A percentile compares a stretch with the other conserved stretches of the same genome.
Evolutionary conservation across 2,329 filamentous ascomycete species (phyloP).

Genomic region (Fusarium guadeloupense): DNA sequence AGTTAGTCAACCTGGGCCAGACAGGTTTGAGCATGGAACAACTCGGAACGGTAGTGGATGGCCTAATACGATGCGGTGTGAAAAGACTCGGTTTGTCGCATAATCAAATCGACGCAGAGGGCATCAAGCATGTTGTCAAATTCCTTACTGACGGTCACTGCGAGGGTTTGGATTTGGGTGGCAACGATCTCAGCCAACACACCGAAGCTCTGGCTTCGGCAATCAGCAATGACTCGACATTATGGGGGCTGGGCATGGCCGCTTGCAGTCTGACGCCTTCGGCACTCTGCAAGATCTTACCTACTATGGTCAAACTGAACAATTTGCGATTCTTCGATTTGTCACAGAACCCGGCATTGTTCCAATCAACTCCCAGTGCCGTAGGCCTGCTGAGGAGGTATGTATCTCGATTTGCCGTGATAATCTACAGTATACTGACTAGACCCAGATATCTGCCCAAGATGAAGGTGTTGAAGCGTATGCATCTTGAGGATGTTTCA

Average conservation of each 20-base stretch:
- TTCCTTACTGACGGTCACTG: slow-evolving; percentile 82
- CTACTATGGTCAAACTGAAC: slow-evolving; percentile 73
- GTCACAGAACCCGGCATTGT: slow-evolving; percentile 86
- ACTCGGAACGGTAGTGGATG: slow-evolving; percentile 81
- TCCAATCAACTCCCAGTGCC: slow-evolving; percentile 76
- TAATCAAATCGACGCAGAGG: slow-evolving; percentile 78
- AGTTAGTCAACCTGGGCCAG: slow-evolving; percentile 84
- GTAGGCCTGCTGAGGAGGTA: slow-evolving; percentile 79
- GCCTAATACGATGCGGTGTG: slow-evolving; percentile 79
- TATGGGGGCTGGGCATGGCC: slow-evolving; percentile 87
- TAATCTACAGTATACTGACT: slow-evolving; percentile 10
- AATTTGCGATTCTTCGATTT: slow-evolving; percentile 90
- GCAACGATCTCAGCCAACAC: slow-evolving; percentile 74
- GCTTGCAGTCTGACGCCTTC: slow-evolving; percentile 82
- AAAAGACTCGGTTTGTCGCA: slow-evolving; percentile 83
- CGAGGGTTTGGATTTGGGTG: slow-evolving; percentile 87
- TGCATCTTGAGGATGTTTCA: slow-evolving; percentile 86
- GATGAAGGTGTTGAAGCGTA: slow-evolving; percentile 78
- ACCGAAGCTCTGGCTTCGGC: slow-evolving; percentile 63
- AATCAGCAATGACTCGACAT: slow-evolving; percentile 62
- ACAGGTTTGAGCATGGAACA: slow-evolving; percentile 77
- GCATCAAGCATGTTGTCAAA: slow-evolving; percentile 76
- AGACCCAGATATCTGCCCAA: slow-evolving; percentile 75
- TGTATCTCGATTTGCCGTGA: slow-evolving; percentile 38
- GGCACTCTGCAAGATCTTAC: slow-evolving; percentile 78